These are phyloP conservation scores for Pleurotus platypus DNA, from an alignment of 768 basidiomycete genomes.

Conservation along the genomic window DNA sequence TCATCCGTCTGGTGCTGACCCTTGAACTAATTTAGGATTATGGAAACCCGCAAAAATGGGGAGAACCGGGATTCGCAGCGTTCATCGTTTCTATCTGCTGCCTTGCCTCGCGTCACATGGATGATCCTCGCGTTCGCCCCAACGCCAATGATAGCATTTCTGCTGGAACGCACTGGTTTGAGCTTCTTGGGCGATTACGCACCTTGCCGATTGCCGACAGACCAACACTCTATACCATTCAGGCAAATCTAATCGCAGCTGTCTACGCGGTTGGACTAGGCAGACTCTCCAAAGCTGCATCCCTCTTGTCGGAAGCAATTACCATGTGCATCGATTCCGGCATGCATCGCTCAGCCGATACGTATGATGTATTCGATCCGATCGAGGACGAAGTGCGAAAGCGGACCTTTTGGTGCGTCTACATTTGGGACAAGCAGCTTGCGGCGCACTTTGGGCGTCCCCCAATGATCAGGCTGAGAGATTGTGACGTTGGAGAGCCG, in stretches of 20 bases:
- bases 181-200: slow-evolving; percentile 81
- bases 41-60: slow-evolving; percentile 92
- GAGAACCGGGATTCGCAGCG: slow-evolving; percentile 90
- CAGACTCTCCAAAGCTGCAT: slow-evolving; percentile 81
- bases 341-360: slow-evolving; percentile 82
- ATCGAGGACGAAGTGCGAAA: slow-evolving; percentile 91
- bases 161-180: slow-evolving; percentile 90
- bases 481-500: slow-evolving; percentile 91
- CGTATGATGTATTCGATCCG: slow-evolving; percentile 82
- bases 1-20: slow-evolving; percentile 7
- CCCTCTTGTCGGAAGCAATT: slow-evolving; percentile 81
- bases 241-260: slow-evolving; percentile 87
- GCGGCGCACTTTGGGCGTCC: slow-evolving; percentile 87
- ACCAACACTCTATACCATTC: slow-evolving; percentile 89
- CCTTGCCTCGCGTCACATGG: slow-evolving; percentile 87
- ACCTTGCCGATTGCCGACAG: slow-evolving; percentile 86
- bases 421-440: slow-evolving; percentile 95
- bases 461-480: slow-evolving; percentile 79
- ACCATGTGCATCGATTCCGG: slow-evolving; percentile 89
- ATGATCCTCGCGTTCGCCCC: slow-evolving; percentile 85
- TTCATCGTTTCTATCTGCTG: slow-evolving; percentile 94
- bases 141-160: slow-evolving; percentile 82
- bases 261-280: slow-evolving; percentile 91
- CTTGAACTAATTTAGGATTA: slow-evolving; percentile 60
- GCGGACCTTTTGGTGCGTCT: slow-evolving; percentile 95